Evolutionary conservation across 2,329 filamentous ascomycete species (phyloP).

Genomic region (Fusarium sp.): DNA sequence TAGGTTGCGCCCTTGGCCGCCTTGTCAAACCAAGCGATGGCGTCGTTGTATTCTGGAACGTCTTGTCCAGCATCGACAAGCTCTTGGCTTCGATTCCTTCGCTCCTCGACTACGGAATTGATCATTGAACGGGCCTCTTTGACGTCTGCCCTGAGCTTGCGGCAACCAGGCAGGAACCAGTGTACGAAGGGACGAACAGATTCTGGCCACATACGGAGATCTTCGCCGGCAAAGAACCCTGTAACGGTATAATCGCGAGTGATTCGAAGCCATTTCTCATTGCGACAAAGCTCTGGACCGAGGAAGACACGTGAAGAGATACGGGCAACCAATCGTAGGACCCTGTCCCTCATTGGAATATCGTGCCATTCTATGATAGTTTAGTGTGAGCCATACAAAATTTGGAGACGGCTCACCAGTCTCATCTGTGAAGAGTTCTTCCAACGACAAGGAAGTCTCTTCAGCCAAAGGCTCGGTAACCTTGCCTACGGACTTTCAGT

Average conservation of each 20-base stretch:
- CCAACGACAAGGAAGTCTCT: background rate
- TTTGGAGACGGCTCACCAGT: background rate
- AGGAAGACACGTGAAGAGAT: slow-evolving; percentile 1
- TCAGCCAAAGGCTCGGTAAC: background rate
- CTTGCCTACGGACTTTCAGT: background rate
- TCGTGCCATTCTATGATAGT: background rate
- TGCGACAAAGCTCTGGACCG: slow-evolving; percentile 1
- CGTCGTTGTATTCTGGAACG: background rate
- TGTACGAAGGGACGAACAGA: background rate
- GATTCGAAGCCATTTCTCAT: background rate
- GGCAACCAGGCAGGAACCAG: background rate
- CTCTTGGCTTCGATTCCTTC: background rate
- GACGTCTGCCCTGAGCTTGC: background rate
- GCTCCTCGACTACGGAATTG: background rate
- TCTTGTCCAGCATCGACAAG: background rate
- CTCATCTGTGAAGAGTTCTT: background rate
- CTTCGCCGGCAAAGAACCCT: background rate
- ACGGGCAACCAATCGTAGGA: background rate
- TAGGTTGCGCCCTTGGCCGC: background rate
- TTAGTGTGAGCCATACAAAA: background rate
- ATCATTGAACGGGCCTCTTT: background rate
- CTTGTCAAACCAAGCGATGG: background rate
- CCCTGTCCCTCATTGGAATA: background rate
- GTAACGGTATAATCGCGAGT: background rate
- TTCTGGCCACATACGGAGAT: background rate